phyloP scores from a whole-genome alignment of 2,329 filamentous ascomycete species.

The Karstenula rhodostoma region DNA sequence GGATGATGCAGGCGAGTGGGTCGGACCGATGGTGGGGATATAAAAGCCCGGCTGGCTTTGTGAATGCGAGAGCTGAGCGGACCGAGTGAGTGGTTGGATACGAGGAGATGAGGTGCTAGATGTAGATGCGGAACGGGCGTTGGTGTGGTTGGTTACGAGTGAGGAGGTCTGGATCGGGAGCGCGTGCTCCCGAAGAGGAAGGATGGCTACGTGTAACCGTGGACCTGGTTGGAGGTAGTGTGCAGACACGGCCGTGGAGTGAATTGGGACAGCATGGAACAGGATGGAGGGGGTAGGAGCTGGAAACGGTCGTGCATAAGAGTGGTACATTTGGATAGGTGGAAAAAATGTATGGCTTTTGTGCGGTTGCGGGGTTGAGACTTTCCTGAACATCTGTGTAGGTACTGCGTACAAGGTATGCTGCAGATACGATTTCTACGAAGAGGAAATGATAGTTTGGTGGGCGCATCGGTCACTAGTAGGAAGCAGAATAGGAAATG shows the following conservation, averaged over 20 bases:
- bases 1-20: background rate
- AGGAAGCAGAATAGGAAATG: too few species aligned
- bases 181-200: background rate
- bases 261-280: background rate
- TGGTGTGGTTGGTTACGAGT: background rate
- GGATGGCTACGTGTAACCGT: background rate
- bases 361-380: background rate
- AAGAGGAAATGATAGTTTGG: background rate
- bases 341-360: background rate
- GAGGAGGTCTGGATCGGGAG: background rate
- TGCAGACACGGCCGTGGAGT: background rate
- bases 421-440: background rate
- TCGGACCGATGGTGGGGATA: background rate
- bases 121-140: background rate
- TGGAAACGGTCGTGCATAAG: background rate
- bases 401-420: background rate
- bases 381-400: background rate
- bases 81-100: background rate
- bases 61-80: background rate
- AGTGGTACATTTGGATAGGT: background rate
- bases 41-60: too few species aligned
- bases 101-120: background rate
- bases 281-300: background rate
- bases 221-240: background rate
- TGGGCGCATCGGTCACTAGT: too few species aligned